phyloP scores from a whole-genome alignment of 73 alveolate species.

The Durusdinium trenchii region DNA sequence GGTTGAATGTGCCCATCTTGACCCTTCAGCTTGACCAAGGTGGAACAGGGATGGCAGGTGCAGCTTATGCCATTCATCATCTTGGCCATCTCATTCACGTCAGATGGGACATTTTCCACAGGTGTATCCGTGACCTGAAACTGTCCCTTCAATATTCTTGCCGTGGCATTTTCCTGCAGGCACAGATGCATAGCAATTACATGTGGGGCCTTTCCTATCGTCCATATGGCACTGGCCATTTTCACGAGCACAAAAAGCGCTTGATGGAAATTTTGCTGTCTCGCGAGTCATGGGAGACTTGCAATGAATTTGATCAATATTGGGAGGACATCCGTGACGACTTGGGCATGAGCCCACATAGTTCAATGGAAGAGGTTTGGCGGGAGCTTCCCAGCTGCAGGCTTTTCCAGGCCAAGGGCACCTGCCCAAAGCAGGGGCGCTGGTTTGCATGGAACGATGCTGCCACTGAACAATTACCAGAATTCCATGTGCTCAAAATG shows the following conservation, averaged over 20 bases:
- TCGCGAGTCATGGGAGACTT: neutral
- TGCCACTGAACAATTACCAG: neutral
- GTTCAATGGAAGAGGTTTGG: neutral
- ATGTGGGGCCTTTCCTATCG: slow-evolving; percentile 2
- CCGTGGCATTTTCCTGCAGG: neutral
- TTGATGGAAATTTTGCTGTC: neutral
- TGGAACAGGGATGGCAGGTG: neutral
- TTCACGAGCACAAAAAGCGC: neutral
- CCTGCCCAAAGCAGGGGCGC: neutral
- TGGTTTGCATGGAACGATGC: neutral
- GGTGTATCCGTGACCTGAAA: neutral
- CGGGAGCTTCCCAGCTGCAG: neutral
- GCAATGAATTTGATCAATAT: neutral
- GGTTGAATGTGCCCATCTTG: neutral
- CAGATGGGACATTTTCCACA: neutral
- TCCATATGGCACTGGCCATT: neutral
- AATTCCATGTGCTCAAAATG: neutral
- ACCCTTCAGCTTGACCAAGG: neutral
- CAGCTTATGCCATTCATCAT: neutral
- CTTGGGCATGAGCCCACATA: neutral
- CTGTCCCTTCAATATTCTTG: neutral
- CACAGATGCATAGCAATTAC: neutral
- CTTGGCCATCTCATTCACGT: neutral
- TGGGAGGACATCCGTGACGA: neutral
- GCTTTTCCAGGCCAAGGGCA: neutral